Conservation (phyloP, 441 rosid genomes). For the Gossypium gossypioides region DNA sequence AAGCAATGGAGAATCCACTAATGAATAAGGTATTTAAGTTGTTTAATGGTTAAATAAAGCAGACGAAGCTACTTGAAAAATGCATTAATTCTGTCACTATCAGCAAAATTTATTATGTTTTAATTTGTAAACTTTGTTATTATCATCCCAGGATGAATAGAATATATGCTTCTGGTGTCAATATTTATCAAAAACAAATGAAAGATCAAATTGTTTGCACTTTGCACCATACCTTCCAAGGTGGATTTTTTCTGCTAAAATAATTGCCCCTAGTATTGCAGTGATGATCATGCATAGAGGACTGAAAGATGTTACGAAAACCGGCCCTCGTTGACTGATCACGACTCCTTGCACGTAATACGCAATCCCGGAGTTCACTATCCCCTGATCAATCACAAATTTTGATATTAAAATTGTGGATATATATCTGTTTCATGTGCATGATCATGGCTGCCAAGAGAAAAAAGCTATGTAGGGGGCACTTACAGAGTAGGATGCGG, state of each 20-base stretch:
- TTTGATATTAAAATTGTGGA: not conserved
- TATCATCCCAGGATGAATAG: not conserved
- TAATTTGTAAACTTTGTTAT: not conserved
- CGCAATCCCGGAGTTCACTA: conserved; percentile 80
- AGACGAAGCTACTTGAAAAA: not conserved
- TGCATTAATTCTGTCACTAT: not conserved
- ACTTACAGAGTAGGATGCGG: conserved; percentile 68
- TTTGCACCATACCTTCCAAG: conserved; percentile 59
- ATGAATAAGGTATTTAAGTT: not conserved
- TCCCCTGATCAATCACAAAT: conserved; percentile 40
- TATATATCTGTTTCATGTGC: not conserved
- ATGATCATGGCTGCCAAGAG: not conserved
- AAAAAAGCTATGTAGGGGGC: not conserved
- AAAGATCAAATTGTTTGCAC: not conserved
- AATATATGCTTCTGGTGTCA: not conserved
- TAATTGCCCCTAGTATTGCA: conserved; percentile 49
- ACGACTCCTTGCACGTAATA: conserved; percentile 78
- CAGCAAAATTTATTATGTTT: not conserved
- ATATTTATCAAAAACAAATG: not conserved
- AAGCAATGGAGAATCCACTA: conserved; percentile 2
- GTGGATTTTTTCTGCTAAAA: conserved; percentile 62
- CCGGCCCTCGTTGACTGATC: conserved; percentile 67
- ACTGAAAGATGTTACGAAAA: conserved; percentile 74
- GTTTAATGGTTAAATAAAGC: not conserved
- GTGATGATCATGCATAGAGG: conserved; percentile 82